Evolutionary conservation across 1,284 basidiomycete genomes (phyloP), one percentile per base, ranked within the genome.

Genomic region (Schizophyllum commune): DNA sequence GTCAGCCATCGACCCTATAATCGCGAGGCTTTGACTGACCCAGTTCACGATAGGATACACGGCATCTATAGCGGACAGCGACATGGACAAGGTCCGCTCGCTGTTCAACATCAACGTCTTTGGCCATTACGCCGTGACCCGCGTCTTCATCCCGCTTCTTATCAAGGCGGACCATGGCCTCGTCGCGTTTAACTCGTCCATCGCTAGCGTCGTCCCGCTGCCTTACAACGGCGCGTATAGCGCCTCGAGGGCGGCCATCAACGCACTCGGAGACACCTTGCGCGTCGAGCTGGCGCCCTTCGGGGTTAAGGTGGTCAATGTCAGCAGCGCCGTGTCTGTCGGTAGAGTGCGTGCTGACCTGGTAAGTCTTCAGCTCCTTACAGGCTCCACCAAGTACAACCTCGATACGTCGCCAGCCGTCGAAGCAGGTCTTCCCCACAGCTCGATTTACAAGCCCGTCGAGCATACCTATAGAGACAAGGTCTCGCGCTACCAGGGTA

Each of bases 311-410:
- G 58, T 59, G 52, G 20, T 59, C 20, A 59, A 52, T 17, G 58
- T 55, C 19, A 59, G 39, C 17, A 2, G 9, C 9, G 3, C 9
- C 17, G 9, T 47, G 3, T 47, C 17, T 11, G 39, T 8, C 39
- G 9, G 17, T 13, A 57, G 22, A 27, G 27, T 5, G 27, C 27
- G 27, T 34, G 4, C 13, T 13, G 15, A 39, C 32, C 11, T 27
- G 13, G 13, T 34, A 6, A 9, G 32, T 55, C 13, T 3, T 6
- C 47, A 73, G 72, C 65, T 73, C 52, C 57, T 71, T 9, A 65
- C 69, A 7, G 74, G 73, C 1, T 66, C 65, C 17, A 68, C 74
- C 21, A 66, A 69, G 61, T 71, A 63, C 61, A 71, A 70, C 52
- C 68, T 71, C 21, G 56, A 62, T 3, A 62, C 62, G 51, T 60